Percentiles rank a stretch among this genome's conserved stretches.
Conservation (phyloP, 1,139 yeast genomes). For the Zygosaccharomyces pseudobailii region DNA sequence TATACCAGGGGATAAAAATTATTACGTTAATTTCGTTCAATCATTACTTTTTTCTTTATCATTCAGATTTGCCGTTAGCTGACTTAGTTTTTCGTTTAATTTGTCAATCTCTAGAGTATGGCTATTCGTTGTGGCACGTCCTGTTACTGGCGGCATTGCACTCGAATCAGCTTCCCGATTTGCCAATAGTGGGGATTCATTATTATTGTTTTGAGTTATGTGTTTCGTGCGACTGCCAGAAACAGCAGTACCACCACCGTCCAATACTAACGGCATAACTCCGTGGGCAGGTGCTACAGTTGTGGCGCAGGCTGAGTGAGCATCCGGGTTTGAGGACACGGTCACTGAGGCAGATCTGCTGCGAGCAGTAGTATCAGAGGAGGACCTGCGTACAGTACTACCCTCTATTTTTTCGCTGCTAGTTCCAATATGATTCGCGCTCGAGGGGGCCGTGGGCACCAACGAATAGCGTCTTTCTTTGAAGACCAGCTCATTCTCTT, state of each 20-base stretch:
- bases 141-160: slow-evolving; percentile 6
- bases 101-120: slow-evolving; percentile 31
- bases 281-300: slow-evolving; percentile 9
- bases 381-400: slow-evolving; percentile 13
- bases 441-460: slow-evolving; percentile 65
- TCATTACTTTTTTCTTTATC: slow-evolving; percentile 6
- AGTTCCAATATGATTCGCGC: slow-evolving; percentile 19
- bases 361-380: slow-evolving; percentile 1
- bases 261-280: not conserved
- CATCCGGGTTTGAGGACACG: not conserved
- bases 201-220: slow-evolving; percentile 4
- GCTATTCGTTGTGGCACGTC: slow-evolving; percentile 1
- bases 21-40: slow-evolving; percentile 3
- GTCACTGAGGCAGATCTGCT: not conserved
- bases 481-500: slow-evolving; percentile 63
- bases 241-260: slow-evolving; percentile 16
- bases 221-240: slow-evolving; percentile 13
- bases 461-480: slow-evolving; percentile 65
- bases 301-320: slow-evolving; percentile 6
- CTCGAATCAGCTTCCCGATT: slow-evolving; percentile 3
- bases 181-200: slow-evolving; percentile 11
- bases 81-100: slow-evolving; percentile 30
- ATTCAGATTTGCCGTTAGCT: slow-evolving; percentile 11
- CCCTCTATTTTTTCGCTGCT: slow-evolving; percentile 18
- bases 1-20: not conserved